phyloP scores from a whole-genome alignment of 2,329 filamentous ascomycete species.

The Fusarium anthophilum region DNA sequence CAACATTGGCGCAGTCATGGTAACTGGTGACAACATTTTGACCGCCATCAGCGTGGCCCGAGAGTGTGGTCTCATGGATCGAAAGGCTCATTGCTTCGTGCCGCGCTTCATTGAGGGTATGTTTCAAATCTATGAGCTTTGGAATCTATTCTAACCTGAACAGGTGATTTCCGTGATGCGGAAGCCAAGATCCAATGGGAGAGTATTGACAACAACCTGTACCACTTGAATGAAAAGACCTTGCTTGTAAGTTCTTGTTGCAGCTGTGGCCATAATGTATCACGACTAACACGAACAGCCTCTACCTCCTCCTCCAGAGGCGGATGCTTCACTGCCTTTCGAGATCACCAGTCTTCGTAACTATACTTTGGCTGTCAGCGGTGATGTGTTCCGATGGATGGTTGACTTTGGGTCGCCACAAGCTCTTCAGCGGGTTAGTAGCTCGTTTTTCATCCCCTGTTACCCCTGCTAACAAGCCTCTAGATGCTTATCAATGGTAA shows the following conservation, averaged over 20 bases:
- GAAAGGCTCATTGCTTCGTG: constrained; percentile 88
- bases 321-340: constrained; percentile 85
- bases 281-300: constrained; percentile 60
- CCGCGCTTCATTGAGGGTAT: constrained; percentile 83
- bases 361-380: constrained; percentile 88
- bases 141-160: constrained; percentile 11
- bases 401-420: constrained; percentile 89
- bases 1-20: constrained; percentile 92
- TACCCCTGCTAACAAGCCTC: background rate
- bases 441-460: background rate
- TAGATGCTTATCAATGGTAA: constrained; percentile 91
- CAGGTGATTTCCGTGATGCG: constrained; percentile 77
- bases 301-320: constrained; percentile 73
- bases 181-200: constrained; percentile 85
- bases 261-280: background rate
- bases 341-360: constrained; percentile 83
- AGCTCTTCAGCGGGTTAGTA: constrained; percentile 72
- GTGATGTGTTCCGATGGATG: constrained; percentile 96
- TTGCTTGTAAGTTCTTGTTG: constrained; percentile 64
- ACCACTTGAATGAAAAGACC: constrained; percentile 80
- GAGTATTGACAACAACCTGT: constrained; percentile 87
- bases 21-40: constrained; percentile 96
- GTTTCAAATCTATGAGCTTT: background rate
- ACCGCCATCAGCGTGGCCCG: constrained; percentile 96
- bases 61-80: constrained; percentile 85